These are phyloP conservation scores for Exophiala xenobiotica DNA, from an alignment of 2,329 filamentous ascomycete genomes.

Conservation along the genomic window DNA sequence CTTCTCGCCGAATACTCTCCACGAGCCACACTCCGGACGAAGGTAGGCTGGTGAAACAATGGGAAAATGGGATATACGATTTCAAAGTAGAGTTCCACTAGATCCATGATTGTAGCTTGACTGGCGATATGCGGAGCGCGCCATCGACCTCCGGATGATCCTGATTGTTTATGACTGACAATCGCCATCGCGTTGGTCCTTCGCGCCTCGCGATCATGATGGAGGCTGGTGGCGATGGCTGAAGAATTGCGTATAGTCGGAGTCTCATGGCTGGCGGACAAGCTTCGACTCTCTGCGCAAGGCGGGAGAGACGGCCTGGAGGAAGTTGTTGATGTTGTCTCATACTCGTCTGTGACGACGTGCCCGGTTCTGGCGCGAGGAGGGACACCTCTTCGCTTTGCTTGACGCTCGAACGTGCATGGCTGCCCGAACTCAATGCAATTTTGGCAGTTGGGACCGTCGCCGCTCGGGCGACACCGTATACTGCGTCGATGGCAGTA, in stretches of 20 bases:
- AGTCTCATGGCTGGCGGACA: too few relatives aligned
- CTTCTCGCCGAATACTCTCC: slow-evolving; percentile 46
- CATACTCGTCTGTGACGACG: neutral
- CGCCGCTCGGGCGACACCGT: slow-evolving; percentile 41
- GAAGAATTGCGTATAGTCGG: slow-evolving; percentile 4
- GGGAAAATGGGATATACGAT: slow-evolving; percentile 57
- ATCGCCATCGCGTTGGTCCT: too few relatives aligned
- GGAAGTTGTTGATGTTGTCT: too few relatives aligned
- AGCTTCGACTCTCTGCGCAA: too few relatives aligned
- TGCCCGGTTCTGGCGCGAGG: slow-evolving; percentile 15
- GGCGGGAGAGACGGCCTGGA: too few relatives aligned
- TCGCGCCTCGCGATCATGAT: too few relatives aligned
- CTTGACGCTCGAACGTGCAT: slow-evolving; percentile 51
- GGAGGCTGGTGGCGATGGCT: neutral
- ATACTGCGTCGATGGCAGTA: slow-evolving; percentile 53
- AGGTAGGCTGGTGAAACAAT: slow-evolving; percentile 51
- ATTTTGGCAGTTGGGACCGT: slow-evolving; percentile 47
- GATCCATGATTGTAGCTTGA: slow-evolving; percentile 41
- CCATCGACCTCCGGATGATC: slow-evolving; percentile 34
- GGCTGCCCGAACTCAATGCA: slow-evolving; percentile 51
- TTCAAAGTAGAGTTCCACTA: slow-evolving; percentile 54
- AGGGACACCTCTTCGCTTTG: slow-evolving; percentile 40
- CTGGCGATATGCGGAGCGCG: slow-evolving; percentile 43
- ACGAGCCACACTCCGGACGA: slow-evolving; percentile 35
- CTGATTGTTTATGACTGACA: too few relatives aligned